Base-by-base conservation (phyloP, 495 filamentous ascomycete genomes). In the Chaetomium fimeti region DNA sequence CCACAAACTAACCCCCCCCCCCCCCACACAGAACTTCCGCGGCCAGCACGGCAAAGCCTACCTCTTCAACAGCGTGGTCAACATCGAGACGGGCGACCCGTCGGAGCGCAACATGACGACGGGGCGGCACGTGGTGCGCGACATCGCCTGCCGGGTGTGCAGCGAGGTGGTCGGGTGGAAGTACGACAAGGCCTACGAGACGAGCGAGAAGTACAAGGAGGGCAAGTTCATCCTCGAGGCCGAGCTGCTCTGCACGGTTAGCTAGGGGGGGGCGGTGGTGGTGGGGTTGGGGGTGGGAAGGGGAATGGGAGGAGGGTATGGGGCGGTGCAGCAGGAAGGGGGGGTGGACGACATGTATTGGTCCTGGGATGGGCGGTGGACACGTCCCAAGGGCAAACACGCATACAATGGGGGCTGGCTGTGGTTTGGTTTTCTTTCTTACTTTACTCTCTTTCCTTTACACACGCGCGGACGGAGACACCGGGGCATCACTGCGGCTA, bases 81-180 rank as follows among this genome's bases (percentile, higher is more conserved):
- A 98, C 77, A 83, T 95, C 75, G 88, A 84, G 58, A 80, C 85
- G 57, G 87, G 85, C 67, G 91, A 95, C 48, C 85, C 93, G 15
- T 85, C 84, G 60, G 95, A 98, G 78, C 92, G 94, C 66, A 96
- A 88, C 83, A 98, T 98, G 94, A 98, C 95, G n/a, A 98, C 94
- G 2, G 94, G 94, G 53, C 83, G 89, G 42, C 94, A 98, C 74
- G 82, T 97, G 40, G 94, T 98, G 48, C 87, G 95, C 54, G 94
- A 98, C 75, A 97, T 98, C 69, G 75, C 75, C 47, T 98, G 94
- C 78, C 81, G 87, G 58, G 89, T 93, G 77, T 98, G 94, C 86
- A 88, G 87, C 68, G 88, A 90, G 74, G 90, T 88, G 55, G 94
- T 98, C 59, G 94, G 94, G 27, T 98, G 94, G 94, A 98, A 96